Base-by-base conservation (phyloP, 2,329 filamentous ascomycete genomes). In the Fusarium decemcellulare region DNA sequence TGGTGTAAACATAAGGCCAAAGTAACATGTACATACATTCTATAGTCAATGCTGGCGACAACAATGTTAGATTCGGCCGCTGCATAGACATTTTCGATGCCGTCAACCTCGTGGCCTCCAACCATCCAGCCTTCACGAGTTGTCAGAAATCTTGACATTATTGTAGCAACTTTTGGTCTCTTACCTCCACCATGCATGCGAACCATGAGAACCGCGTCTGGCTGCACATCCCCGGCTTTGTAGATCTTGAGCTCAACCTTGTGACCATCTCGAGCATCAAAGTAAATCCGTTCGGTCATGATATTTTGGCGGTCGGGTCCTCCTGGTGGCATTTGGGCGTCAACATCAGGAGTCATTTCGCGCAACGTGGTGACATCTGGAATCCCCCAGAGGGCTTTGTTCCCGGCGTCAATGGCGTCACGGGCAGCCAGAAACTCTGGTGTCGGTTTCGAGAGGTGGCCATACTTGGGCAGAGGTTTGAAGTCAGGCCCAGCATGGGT, bases 161-260 rank as follows among this genome's bases (percentile, higher is more conserved):
- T 23, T 23, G 18, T 36, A 46, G 18, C 18, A 18, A 36, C 4
- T 34, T 9, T 3, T 27, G 2, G 15, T 6, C 3, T 12, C 64
- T 16, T 59, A 74, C 72, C 72, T 34, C 72, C 72, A 7, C 74
- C 74, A 9, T 76, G 73, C 59, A 76, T 74, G 4, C 67, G 61
- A 34, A 70, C 67, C 71, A 74, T 74, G 2, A 76, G 23, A 15
- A 65, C 56, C 6, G 72, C 73, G 30, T 69, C 43, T 0, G 18
- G 16, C 0, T 44, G 36, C 1, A 65, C 63, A 5, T 63, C 62
- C 0, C 29, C 57, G 0, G 68, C 70, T 23, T 55, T 70, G 29
- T 75, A 75, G 0, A 75, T 30, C 34, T 72, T 72, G 6, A 75
- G 52, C 44, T 73, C 72, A 4, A 74, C 29, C 36, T 44, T 14